Percentiles rank a stretch among this genome's conserved stretches.
Conservation (phyloP, 148 eudicot genomes). For the Silene latifolia region DNA sequence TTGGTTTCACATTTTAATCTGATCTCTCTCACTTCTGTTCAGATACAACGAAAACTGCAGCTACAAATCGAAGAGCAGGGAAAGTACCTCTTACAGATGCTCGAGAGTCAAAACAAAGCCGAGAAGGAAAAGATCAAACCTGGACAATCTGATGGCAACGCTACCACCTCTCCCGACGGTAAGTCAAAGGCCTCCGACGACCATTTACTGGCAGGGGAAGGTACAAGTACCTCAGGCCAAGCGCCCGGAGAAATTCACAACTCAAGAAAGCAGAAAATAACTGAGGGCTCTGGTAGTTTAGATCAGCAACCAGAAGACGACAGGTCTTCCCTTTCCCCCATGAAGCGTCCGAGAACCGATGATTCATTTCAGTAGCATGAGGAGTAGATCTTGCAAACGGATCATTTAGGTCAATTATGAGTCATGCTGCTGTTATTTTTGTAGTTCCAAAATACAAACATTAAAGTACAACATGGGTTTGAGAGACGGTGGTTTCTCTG, state of each 20-base stretch:
- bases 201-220: not conserved
- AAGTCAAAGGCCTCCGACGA: not conserved
- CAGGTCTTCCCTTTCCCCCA: conserved; percentile 26
- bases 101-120: conserved; percentile 10
- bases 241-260: not conserved
- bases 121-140: conserved; percentile 4
- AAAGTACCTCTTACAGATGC: conserved; percentile 11
- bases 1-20: not conserved
- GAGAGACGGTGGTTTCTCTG: not conserved
- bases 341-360: conserved; percentile 41
- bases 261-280: conserved; percentile 7
- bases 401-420: not conserved
- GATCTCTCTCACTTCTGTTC: not conserved
- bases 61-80: conserved; percentile 18
- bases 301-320: not conserved
- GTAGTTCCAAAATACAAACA: conserved; percentile 22
- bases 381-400: not conserved
- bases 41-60: conserved; percentile 24
- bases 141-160: not conserved
- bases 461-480: not conserved
- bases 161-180: not conserved
- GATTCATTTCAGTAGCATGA: conserved; percentile 22
- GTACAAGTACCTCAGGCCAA: not conserved
- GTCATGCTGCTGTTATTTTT: conserved; percentile 3
- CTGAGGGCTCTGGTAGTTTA: not conserved